Evolutionary conservation across 2,329 filamentous ascomycete species (phyloP).

Genomic region (Phaeosphaeriaceae sp.): DNA sequence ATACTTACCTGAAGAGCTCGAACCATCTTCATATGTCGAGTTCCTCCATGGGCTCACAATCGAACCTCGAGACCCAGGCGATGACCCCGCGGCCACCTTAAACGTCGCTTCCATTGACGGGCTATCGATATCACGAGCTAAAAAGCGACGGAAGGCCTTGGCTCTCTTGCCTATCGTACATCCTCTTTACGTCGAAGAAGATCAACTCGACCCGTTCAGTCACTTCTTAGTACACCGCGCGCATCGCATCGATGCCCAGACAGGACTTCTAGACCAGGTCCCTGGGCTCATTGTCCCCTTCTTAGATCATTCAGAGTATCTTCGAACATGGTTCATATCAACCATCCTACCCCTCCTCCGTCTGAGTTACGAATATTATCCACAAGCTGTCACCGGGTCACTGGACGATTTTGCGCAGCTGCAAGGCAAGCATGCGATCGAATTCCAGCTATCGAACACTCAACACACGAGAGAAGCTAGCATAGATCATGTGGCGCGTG

Average conservation of each 20-base stretch:
- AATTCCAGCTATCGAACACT: slow-evolving; percentile 60
- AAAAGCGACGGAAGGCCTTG: slow-evolving; percentile 68
- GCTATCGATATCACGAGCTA: slow-evolving; percentile 68
- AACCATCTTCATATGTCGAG: slow-evolving; percentile 66
- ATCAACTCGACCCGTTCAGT: slow-evolving; percentile 62
- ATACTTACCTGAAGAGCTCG: slow-evolving; percentile 74
- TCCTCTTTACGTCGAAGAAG: slow-evolving; percentile 56
- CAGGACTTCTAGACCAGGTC: slow-evolving; percentile 73
- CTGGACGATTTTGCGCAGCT: slow-evolving; percentile 69
- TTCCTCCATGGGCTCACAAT: slow-evolving; percentile 66
- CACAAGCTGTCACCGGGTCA: slow-evolving; percentile 58
- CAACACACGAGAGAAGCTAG: slow-evolving; percentile 17
- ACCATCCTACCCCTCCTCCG: slow-evolving; percentile 72
- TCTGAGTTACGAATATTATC: slow-evolving; percentile 73
- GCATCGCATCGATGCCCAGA: slow-evolving; percentile 72
- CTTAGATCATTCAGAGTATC: slow-evolving; percentile 63
- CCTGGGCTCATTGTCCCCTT: slow-evolving; percentile 73
- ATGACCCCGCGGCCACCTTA: slow-evolving; percentile 46
- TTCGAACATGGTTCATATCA: slow-evolving; percentile 73
- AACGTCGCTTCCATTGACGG: slow-evolving; percentile 64
- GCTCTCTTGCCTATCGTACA: slow-evolving; percentile 65
- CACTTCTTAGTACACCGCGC: slow-evolving; percentile 72
- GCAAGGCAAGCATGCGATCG: slow-evolving; percentile 64
- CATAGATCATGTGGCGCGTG: slow-evolving; percentile 60
- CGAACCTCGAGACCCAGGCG: slow-evolving; percentile 54